Base-by-base conservation (phyloP, 1,284 basidiomycete species). In the Ustilago sp. region DNA sequence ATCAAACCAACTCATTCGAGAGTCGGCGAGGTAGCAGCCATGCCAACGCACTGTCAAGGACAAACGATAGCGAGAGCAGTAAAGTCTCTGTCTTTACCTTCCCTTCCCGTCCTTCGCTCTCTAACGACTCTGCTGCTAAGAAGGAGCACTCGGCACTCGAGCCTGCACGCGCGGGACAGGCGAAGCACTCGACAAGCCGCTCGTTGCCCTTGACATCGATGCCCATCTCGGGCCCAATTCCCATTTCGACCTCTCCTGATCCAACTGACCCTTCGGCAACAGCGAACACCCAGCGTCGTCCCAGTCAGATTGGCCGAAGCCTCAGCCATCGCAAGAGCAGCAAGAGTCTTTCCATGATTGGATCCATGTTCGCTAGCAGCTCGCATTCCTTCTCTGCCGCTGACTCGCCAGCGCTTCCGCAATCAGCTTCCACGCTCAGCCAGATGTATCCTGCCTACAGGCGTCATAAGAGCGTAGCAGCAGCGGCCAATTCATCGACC, bases 261-360 rank as follows among this genome's bases (percentile, higher is more conserved):
- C 9, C 45, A 11, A 11, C 43, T 11, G 57, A 54, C 2, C 9
- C 38, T 19, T 39, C 64, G 9, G 38, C 50, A 2, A 35, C 36
- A 34, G 17, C 38, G 5, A 12, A 12, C 4, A 55, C 53, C 8
- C 71, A 68, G 39, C 66, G 66, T 19, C 65, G 62, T 17, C 62
- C 59, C 8, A 65, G 55, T 32, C 56, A 41, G 8, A 8, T 41
- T 4, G 59, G 58, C 41, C 54, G 69, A 34, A 73, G 59, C 34
- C 23, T 66, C n/a, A 54, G 57, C 45, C 63, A 68, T 34, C 52
- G 74, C n/a, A 76, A 61, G 68, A 72, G 43, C 60, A 76, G 68
- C 68, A 68, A 53, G 58, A 76, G 74, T n/a, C 54, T 76, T 12
- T 70, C 74, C 7, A 63, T 71, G 61, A 48, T 76, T 28, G 63